Evolutionary conservation across 257 asterid species (phyloP), one percentile per base, ranked within the genome.

Genomic region (Penstemon davidsonii): DNA sequence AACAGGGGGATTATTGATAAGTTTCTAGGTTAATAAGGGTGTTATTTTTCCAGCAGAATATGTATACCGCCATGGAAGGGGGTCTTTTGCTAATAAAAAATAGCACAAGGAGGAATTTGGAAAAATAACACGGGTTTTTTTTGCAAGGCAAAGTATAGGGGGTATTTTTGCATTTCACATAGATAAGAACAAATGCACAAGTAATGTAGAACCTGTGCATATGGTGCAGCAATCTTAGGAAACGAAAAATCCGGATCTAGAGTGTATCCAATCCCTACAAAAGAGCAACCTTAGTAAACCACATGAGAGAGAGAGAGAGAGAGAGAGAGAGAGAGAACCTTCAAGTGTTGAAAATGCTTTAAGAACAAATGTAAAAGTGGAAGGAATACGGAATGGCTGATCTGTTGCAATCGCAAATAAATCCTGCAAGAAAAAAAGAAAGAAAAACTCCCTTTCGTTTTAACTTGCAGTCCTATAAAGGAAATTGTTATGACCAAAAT

Each of bases 281-380:
- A 51, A 81, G 67, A 68, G 42, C 64, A 77, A 43, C 13, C 13
- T 45, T 52, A 10, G 60, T 64, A 62, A 71, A 55, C 49, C 45
- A 60, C 59, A 9, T 10, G 8, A 55, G 39, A 70, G 7, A 56
- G 33, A 25, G 33, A 25, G 33, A 1, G 42, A 42, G 67, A 56
- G 49, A 54, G 79, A 70, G 76, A 75, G 76, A 53, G 78, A 79
- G 73, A 66, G 54, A 57, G 74, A 47, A 88, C 98, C 99, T 90
- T 93, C 99, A 45, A 93, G 99, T 11, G 97, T 93, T 18, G 97
- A 90, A 79, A 93, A 93, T 68, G 99, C 99, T 70, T 96, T 80
- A 69, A 93, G 73, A 79, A 93, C 96, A 73, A 93, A 93, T 4
- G 97, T 88, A 78, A 93, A 93, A 65, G 95, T 90, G 62, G 99